phyloP scores from a whole-genome alignment of 306 rosid genomes.

The Chamaecrista fasciculata region DNA sequence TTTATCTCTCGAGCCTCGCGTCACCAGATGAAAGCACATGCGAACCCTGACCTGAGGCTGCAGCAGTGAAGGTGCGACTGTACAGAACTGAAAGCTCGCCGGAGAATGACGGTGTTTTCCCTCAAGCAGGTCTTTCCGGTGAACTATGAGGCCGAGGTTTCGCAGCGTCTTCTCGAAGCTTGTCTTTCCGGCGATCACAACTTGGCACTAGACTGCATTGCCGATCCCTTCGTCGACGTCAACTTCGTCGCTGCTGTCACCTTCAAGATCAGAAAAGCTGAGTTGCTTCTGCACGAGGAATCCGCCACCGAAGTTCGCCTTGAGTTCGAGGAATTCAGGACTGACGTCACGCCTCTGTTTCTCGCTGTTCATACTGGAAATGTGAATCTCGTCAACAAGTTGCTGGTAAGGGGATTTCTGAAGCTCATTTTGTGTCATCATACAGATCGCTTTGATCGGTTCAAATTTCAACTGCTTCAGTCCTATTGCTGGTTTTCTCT shows the following conservation, averaged over 20 bases:
- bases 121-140: conserved; percentile 79
- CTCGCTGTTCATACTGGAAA: conserved; percentile 82
- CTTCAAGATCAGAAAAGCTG: conserved; percentile 51
- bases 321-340: conserved; percentile 61
- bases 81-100: conserved; percentile 12
- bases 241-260: conserved; percentile 79
- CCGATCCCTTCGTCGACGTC: conserved; percentile 79
- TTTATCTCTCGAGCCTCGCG: conserved; percentile 53
- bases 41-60: conserved; percentile 25
- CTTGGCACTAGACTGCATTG: conserved; percentile 51
- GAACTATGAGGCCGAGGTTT: conserved; percentile 72
- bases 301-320: conserved; percentile 60
- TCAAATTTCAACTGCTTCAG: conserved; percentile 39
- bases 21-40: conserved; percentile 22
- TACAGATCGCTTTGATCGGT: conserved; percentile 29
- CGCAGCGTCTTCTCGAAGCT: conserved; percentile 80
- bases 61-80: background rate
- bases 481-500: conserved; percentile 16
- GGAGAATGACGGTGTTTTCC: conserved; percentile 75
- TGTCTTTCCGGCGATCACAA: conserved; percentile 76
- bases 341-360: conserved; percentile 85
- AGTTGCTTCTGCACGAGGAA: conserved; percentile 52
- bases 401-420: conserved; percentile 52
- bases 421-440: conserved; percentile 3
- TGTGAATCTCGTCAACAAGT: conserved; percentile 52